Conservation (phyloP, 2,329 filamentous ascomycete genomes). For the Aspergillus chevalieri region DNA sequence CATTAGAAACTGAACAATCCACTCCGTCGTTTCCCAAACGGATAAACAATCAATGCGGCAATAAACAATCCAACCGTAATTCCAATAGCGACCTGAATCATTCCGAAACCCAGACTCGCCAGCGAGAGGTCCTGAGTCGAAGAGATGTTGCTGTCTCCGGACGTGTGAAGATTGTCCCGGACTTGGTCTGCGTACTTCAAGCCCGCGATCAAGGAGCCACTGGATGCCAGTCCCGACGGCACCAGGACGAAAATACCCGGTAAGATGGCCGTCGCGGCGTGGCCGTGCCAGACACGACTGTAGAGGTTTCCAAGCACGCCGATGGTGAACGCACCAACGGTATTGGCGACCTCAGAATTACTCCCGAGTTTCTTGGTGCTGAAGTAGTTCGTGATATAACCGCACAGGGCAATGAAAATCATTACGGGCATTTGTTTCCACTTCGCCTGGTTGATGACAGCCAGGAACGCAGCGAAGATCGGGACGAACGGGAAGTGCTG, state of each 20-base stretch:
- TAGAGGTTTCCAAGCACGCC: conserved; percentile 74
- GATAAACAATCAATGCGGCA: conserved; percentile 35
- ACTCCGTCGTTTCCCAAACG: conserved; percentile 34
- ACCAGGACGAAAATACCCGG: conserved; percentile 74
- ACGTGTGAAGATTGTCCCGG: conserved; percentile 17
- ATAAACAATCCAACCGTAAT: conserved; percentile 37
- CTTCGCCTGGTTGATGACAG: conserved; percentile 73
- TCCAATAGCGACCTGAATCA: conserved; percentile 37
- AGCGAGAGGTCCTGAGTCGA: conserved; percentile 14
- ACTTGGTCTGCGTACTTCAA: conserved; percentile 52
- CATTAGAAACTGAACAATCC: conserved; percentile 32
- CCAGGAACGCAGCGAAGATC: conserved; percentile 64
- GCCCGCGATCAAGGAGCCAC: conserved; percentile 50
- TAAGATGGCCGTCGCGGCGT: conserved; percentile 76
- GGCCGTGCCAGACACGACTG: conserved; percentile 62
- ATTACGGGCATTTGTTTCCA: conserved; percentile 71
- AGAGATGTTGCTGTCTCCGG: conserved; percentile 2
- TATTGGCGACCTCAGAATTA: conserved; percentile 68
- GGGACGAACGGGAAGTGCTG: conserved; percentile 66
- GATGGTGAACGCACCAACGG: conserved; percentile 67
- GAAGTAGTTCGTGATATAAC: conserved; percentile 71
- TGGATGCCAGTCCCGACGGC: conserved; percentile 52
- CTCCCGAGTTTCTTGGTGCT: conserved; percentile 60
- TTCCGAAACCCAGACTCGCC: conserved; percentile 33
- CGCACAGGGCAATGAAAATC: conserved; percentile 64